Evolutionary conservation across 176 grass and related monocot genomes (phyloP), one percentile per base, ranked within the genome.

Genomic region (Dactylis glomerata): DNA sequence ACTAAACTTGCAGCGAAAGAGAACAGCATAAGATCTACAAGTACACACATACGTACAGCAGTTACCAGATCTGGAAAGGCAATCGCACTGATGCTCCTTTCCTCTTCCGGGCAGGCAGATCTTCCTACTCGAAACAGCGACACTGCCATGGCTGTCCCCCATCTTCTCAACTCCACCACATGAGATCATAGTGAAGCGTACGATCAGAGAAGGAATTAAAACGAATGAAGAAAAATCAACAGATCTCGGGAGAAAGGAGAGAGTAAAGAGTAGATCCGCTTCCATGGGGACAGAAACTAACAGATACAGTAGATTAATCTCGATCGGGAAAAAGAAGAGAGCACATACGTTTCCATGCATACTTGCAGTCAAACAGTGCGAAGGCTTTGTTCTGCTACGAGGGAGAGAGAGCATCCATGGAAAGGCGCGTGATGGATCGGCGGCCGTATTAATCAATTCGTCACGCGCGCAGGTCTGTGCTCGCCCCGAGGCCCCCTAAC

Each of bases 131-230:
- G 6, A 72, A 20, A 13, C 33, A 36, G 17, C 52, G 19, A 20
- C 54, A 62, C 42, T 76, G 61, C 86, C 81, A 84, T 88, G 81
- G 32, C 65, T 42, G 24, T 14, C 79, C 62, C 41, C 22, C 26
- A 31, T 40, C 42, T 61, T 76, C 42, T 61, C 68, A 68, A 38
- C 45, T 23, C 52, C 52, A 83, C 16, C 73, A 83, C 86, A 88
- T 88, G 81, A 88, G 81, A 84, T 65, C 62, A 65, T 84, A 75
- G 72, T 64, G n/a, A n/a, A n/a, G n/a, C n/a, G n/a, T n/a, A n/a
- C n/a, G n/a, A n/a, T n/a, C n/a, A n/a, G n/a, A 82, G 8, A 11
- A 59, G 24, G 69, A 16, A 62, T 62, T 62, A 72, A 78, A 24
- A 22, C 52, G 41, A 33, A 77, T 4, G 46, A 62, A 33, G 10